Conservation (phyloP, 202 grass and related monocot genomes). For the Hordeum pubiflorum region DNA sequence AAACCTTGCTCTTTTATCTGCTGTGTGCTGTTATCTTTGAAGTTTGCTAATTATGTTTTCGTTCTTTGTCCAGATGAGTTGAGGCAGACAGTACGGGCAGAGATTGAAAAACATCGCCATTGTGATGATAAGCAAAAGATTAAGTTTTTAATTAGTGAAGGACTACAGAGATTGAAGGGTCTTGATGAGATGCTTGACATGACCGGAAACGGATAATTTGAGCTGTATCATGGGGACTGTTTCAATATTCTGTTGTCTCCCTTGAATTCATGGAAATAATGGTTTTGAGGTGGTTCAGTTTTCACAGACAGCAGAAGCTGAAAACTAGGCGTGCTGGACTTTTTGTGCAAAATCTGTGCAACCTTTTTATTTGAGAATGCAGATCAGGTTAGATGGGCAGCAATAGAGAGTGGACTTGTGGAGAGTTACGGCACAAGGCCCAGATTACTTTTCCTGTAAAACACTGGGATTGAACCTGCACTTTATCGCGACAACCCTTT, state of each 20-base stretch:
- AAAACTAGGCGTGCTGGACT: background rate
- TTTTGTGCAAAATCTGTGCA: background rate
- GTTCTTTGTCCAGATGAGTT: slow-evolving; percentile 62
- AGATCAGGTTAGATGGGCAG: background rate
- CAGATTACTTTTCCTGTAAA: slow-evolving; percentile 11
- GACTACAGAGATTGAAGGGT: slow-evolving; percentile 71
- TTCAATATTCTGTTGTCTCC: background rate
- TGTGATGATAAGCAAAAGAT: slow-evolving; percentile 84
- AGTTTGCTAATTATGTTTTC: slow-evolving; percentile 1
- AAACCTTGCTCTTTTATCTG: slow-evolving; percentile 12
- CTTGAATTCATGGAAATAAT: background rate
- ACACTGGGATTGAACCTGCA: background rate
- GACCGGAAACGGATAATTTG: slow-evolving; percentile 54
- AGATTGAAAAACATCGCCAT: slow-evolving; percentile 77
- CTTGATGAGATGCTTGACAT: slow-evolving; percentile 97
- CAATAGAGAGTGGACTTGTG: background rate
- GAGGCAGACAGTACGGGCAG: slow-evolving; percentile 54
- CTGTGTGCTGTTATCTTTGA: background rate
- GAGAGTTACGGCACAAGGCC: background rate
- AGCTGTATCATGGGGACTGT: background rate
- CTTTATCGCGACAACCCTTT: background rate
- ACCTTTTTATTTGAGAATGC: background rate
- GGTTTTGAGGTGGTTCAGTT: background rate
- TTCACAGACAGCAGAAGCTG: background rate
- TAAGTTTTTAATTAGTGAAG: slow-evolving; percentile 76